Conservation (phyloP, 2,329 filamentous ascomycete species). For the Stagonosporopsis vannaccii region DNA sequence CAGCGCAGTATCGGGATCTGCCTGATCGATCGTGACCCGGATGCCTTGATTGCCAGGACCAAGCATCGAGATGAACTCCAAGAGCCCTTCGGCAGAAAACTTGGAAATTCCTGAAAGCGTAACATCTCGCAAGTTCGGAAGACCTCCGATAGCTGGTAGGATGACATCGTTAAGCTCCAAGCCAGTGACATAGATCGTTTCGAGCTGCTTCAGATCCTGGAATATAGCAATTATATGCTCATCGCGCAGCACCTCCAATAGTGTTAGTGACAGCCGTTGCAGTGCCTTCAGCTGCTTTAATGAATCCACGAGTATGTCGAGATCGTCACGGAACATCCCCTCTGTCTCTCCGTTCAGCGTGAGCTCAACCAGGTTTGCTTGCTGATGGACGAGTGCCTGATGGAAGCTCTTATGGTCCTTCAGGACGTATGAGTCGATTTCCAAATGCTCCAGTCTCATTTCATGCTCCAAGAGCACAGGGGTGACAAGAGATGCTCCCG, state of each 20-base stretch:
- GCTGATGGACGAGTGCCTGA: conserved; percentile 60
- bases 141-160: conserved; percentile 53
- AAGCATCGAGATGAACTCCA: conserved; percentile 53
- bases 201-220: conserved; percentile 56
- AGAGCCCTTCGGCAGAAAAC: conserved; percentile 62
- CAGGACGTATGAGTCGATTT: conserved; percentile 58
- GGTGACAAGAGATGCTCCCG: conserved; percentile 61
- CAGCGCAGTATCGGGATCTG: conserved; percentile 53
- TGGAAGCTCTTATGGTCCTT: conserved; percentile 62
- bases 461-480: conserved; percentile 57
- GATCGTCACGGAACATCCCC: conserved; percentile 55
- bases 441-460: conserved; percentile 57
- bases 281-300: conserved; percentile 62
- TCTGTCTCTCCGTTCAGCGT: conserved; percentile 58
- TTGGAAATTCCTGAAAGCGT: conserved; percentile 62
- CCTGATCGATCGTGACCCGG: conserved; percentile 54
- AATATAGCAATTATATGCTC: conserved; percentile 60
- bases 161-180: conserved; percentile 61
- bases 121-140: conserved; percentile 60
- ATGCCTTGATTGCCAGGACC: conserved; percentile 53
- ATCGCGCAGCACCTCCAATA: conserved; percentile 60
- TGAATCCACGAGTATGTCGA: conserved; percentile 59
- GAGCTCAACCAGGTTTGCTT: conserved; percentile 56
- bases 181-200: conserved; percentile 65
- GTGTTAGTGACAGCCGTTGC: conserved; percentile 59